phyloP scores from a whole-genome alignment of 2,329 filamentous ascomycete species.

The Pseudogymnoascus sp. region DNA sequence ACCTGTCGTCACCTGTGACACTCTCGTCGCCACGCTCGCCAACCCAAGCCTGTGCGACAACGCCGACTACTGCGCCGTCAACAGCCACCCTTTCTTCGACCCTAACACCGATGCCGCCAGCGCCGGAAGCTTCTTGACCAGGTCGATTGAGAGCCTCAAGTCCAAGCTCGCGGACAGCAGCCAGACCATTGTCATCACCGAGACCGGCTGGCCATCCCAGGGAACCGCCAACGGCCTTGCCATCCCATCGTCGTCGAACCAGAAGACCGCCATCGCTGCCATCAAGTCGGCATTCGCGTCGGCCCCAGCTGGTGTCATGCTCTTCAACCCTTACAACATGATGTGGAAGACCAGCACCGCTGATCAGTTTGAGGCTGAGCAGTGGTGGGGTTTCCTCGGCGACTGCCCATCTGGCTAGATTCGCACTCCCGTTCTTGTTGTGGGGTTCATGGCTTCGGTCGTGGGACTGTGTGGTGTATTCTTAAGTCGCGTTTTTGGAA shows the following conservation, averaged over 20 bases:
- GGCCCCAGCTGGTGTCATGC: constrained; percentile 47
- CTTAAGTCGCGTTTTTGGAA: not conserved
- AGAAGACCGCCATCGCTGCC: constrained; percentile 55
- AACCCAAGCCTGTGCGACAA: constrained; percentile 62
- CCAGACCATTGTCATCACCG: constrained; percentile 66
- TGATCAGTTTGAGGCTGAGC: constrained; percentile 61
- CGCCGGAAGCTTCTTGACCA: constrained; percentile 59
- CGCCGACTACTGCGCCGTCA: constrained; percentile 73
- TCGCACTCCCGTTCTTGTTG: not conserved
- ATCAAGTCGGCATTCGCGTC: constrained; percentile 52
- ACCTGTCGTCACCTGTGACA: constrained; percentile 73
- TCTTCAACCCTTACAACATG: constrained; percentile 77
- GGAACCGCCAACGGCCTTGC: constrained; percentile 59
- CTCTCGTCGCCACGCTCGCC: constrained; percentile 57
- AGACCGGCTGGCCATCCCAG: constrained; percentile 74
- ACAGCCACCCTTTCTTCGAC: constrained; percentile 82
- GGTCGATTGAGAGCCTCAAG: constrained; percentile 42
- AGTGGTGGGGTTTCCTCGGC: constrained; percentile 63
- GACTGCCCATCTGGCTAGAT: constrained; percentile 22
- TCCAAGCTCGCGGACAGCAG: constrained; percentile 33
- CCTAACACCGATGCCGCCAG: constrained; percentile 47
- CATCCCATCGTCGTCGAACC: constrained; percentile 60
- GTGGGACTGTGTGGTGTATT: not conserved
- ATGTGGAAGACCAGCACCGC: constrained; percentile 63
- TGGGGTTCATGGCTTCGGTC: not conserved